Evolutionary conservation across 2,329 filamentous ascomycete species (phyloP), one percentile per base, ranked within the genome.

Genomic region (Botrytis medusae): DNA sequence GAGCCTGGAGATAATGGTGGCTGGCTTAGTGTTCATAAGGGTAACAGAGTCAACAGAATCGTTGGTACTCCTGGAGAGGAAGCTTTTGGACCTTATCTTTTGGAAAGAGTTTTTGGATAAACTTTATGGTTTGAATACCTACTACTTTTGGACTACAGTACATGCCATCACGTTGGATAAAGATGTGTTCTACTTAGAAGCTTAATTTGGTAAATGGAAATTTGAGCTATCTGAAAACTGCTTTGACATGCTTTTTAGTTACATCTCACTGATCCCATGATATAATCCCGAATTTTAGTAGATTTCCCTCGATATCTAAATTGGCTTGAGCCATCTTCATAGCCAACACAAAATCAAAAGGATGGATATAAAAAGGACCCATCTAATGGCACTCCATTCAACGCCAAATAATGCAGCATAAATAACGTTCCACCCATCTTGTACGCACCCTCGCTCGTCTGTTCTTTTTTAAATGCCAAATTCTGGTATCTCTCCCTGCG

Each of bases 1-100:
- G 87, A 90, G 44, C 86, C 90, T 0, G 92, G 91, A 59, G 95
- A 98, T 81, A 85, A 90, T 82, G 83, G 88, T 78, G 85, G 91
- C 70, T 98, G 96, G 96, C 82, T 96, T 79, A 93, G 91, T 81
- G 81, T 83, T 22, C 85, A 84, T 76, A 90, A 89, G 79, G 94
- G 95, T 9, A 99, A 98, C 83, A 87, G 93, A 72, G 87, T 99
- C 76, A 88, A 89, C 82, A 88, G 93, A 80, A 91, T 95, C 81
- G 86, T 93, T 68, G 84, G 82, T 40, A 88, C 92, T 76, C 93
- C 93, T 0, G 93, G 91, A 2, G 86, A 88, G 77, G 86, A 90
- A 12, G 82, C 84, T 59, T 94, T 95, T 84, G 92, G 90, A 51
- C 85, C 85, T 51, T 85, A 90, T 75, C 81, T 94, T 78, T 85